A percentile compares a stretch with the other conserved stretches of the same genome.
These are phyloP conservation scores for Olyra latifolia DNA, from an alignment of 176 grass and related monocot genomes.

Conservation along the genomic window DNA sequence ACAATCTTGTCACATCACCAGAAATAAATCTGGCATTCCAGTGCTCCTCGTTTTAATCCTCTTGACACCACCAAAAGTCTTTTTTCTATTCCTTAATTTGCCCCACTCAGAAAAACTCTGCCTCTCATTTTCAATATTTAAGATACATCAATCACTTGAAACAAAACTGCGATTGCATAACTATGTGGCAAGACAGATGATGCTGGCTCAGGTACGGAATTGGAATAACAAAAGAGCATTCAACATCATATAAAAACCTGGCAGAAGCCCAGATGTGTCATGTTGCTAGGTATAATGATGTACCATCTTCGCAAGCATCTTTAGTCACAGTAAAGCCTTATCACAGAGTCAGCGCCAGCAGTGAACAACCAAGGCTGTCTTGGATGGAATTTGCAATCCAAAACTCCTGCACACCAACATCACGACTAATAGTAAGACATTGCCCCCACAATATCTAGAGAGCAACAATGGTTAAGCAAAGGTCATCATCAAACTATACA, in stretches of 20 bases:
- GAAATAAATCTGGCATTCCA: neutral
- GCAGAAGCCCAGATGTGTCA: neutral
- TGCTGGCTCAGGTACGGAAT: neutral
- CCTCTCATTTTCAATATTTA: neutral
- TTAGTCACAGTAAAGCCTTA: constrained; percentile 85
- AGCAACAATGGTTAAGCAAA: neutral
- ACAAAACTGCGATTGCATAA: neutral
- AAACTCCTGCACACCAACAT: constrained; percentile 54
- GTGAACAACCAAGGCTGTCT: constrained; percentile 95
- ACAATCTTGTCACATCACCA: neutral
- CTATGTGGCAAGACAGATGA: neutral
- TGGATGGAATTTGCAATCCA: constrained; percentile 93
- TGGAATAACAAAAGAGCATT: neutral
- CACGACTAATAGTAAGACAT: neutral
- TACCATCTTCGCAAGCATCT: neutral
- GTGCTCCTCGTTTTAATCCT: neutral
- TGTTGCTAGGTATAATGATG: neutral
- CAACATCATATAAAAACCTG: neutral
- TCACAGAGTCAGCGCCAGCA: constrained; percentile 72
- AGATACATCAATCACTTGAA: neutral
- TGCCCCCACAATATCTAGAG: neutral
- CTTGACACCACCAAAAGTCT: neutral
- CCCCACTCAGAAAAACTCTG: neutral
- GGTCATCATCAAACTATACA: neutral
- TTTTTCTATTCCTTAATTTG: neutral